phyloP scores from a whole-genome alignment of 495 filamentous ascomycete species.

The Xylaria castorea region DNA sequence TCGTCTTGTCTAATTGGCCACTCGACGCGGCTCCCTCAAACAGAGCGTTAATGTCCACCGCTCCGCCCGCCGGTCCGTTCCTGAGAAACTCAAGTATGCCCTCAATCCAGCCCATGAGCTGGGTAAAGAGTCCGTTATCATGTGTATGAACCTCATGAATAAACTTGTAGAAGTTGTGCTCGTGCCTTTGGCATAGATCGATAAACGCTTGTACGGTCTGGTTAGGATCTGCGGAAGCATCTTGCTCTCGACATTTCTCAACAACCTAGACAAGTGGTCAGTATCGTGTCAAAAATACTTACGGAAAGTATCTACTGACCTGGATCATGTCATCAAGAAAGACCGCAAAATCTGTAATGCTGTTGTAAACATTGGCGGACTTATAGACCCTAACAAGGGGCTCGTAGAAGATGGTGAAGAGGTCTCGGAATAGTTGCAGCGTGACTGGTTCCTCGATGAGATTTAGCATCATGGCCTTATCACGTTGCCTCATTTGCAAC shows the following conservation, averaged over 20 bases:
- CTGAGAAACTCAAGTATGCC: constrained; percentile 94
- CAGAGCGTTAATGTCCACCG: constrained; percentile 91
- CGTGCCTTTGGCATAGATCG: constrained; percentile 92
- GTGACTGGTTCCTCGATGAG: constrained; percentile 96
- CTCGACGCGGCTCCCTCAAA: constrained; percentile 77
- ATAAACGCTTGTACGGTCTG: constrained; percentile 99
- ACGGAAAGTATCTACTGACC: constrained; percentile 40
- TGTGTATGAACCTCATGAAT: constrained; percentile 98
- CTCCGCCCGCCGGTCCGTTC: constrained; percentile 77
- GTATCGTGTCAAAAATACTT: not conserved
- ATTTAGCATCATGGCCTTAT: constrained; percentile 96
- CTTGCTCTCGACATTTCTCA: constrained; percentile 87
- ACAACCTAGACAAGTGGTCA: constrained; percentile 62
- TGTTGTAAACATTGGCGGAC: constrained; percentile 96
- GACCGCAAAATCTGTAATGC: constrained; percentile 90
- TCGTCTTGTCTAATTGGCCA: constrained; percentile 69
- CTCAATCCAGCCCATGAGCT: constrained; percentile 96
- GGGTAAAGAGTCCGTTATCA: constrained; percentile 94
- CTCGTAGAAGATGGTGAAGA: constrained; percentile 99
- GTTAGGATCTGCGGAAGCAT: constrained; percentile 92
- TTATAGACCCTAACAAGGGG: constrained; percentile 96
- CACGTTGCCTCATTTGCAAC: constrained; percentile 85
- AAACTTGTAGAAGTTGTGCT: constrained; percentile 98
- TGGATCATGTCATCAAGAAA: constrained; percentile 92
- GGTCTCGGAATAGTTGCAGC: constrained; percentile 88